phyloP scores from a whole-genome alignment of 441 rosid species.

The Francoa sonchifolia region DNA sequence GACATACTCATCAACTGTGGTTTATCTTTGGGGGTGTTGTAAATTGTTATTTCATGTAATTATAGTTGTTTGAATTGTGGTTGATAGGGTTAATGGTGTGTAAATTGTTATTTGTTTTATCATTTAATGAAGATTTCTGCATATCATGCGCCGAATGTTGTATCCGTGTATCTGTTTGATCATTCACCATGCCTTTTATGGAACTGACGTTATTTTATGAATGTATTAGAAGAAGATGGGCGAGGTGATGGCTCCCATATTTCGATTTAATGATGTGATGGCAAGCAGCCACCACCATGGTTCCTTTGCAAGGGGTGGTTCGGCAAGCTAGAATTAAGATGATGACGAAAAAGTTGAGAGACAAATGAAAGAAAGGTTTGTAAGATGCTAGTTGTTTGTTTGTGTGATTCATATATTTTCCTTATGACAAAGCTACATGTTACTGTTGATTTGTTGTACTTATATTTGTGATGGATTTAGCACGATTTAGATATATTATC shows the following conservation, averaged over 20 bases:
- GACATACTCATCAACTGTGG: too few relatives aligned
- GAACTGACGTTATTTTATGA: background rate
- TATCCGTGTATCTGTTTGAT: background rate
- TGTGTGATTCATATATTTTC: too few relatives aligned
- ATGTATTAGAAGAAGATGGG: constrained; percentile 41
- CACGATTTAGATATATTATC: too few relatives aligned
- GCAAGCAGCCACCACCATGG: constrained; percentile 63
- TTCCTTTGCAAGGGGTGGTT: constrained; percentile 34
- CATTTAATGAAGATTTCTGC: too few relatives aligned
- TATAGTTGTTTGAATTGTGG: too few relatives aligned
- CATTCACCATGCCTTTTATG: background rate
- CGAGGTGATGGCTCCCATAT: constrained; percentile 53
- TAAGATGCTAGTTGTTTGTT: too few relatives aligned
- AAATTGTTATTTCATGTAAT: background rate
- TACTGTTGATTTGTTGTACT: too few relatives aligned
- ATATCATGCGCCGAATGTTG: background rate
- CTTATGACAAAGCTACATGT: too few relatives aligned
- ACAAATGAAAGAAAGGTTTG: too few relatives aligned
- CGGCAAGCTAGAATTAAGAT: constrained; percentile 37
- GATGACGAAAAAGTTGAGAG: background rate
- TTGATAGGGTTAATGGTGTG: too few relatives aligned
- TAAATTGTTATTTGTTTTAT: too few relatives aligned
- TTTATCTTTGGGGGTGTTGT: background rate
- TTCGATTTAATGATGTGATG: constrained; percentile 65
- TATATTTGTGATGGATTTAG: too few relatives aligned